These are phyloP conservation scores for Jamesozyma jinghongensis DNA, from an alignment of 805 yeast species.

Conservation along the genomic window DNA sequence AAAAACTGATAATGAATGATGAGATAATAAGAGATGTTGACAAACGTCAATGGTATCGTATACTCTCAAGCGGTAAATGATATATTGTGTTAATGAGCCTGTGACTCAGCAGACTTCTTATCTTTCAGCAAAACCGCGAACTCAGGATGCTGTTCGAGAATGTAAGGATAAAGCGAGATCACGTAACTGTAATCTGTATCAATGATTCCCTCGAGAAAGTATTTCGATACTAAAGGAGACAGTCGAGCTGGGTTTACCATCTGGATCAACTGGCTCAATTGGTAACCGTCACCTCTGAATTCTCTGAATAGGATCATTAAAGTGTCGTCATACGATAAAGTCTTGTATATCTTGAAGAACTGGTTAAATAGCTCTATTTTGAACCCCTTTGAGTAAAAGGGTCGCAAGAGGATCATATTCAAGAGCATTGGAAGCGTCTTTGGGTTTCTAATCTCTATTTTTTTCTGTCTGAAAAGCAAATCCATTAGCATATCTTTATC, in stretches of 20 bases:
- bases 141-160: background rate
- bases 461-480: slow-evolving; percentile 15
- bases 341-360: background rate
- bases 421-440: slow-evolving; percentile 19
- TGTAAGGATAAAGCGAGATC: background rate
- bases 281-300: slow-evolving; percentile 2
- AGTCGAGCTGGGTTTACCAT: background rate
- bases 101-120: background rate
- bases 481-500: slow-evolving; percentile 7
- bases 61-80: too few relatives aligned
- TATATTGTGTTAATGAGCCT: too few relatives aligned
- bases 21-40: too few relatives aligned
- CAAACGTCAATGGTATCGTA: too few relatives aligned
- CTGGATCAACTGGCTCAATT: background rate
- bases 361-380: slow-evolving; percentile 1
- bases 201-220: background rate
- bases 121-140: background rate
- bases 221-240: background rate
- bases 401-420: slow-evolving; percentile 15
- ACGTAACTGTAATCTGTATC: background rate
- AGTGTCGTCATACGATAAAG: slow-evolving; percentile 1
- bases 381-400: background rate
- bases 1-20: too few relatives aligned
- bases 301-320: background rate
- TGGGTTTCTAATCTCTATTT: slow-evolving; percentile 13